Percentiles rank a stretch among this genome's conserved stretches.
These are phyloP conservation scores for Canariomyces notabilis DNA, from an alignment of 2,329 filamentous ascomycete species.

Conservation along the genomic window DNA sequence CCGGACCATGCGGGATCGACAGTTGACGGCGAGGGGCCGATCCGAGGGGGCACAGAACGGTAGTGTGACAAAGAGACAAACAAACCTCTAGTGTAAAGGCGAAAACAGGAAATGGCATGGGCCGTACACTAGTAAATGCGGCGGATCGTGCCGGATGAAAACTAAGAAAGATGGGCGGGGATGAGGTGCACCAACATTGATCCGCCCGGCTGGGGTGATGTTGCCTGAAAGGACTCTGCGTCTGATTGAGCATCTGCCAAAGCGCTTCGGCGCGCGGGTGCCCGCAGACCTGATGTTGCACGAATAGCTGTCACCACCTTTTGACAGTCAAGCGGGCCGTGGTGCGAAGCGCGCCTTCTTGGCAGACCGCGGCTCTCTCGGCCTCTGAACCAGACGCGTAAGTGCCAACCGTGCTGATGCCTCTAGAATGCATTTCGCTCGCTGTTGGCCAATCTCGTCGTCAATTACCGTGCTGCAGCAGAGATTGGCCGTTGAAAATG, in stretches of 20 bases:
- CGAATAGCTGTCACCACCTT: neutral
- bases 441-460: neutral
- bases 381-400: neutral
- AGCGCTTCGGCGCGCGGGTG: neutral
- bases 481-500: neutral
- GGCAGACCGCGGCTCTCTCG: neutral
- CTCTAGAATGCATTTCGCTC: neutral
- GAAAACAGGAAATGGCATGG: neutral
- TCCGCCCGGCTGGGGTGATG: neutral
- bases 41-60: conserved; percentile 1
- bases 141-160: neutral
- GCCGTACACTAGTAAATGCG: no score
- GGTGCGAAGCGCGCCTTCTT: neutral
- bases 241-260: neutral
- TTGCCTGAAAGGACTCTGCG: conserved; percentile 1
- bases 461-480: neutral
- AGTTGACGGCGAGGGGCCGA: conserved; percentile 3
- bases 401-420: neutral
- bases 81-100: neutral
- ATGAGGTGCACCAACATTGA: no score
- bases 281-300: neutral
- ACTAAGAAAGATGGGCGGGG: neutral
- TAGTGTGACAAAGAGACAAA: neutral
- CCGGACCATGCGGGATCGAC: neutral
- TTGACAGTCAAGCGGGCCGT: no score